Base-by-base conservation (phyloP, 345 rosid species). In the Lepidium aucheri region DNA sequence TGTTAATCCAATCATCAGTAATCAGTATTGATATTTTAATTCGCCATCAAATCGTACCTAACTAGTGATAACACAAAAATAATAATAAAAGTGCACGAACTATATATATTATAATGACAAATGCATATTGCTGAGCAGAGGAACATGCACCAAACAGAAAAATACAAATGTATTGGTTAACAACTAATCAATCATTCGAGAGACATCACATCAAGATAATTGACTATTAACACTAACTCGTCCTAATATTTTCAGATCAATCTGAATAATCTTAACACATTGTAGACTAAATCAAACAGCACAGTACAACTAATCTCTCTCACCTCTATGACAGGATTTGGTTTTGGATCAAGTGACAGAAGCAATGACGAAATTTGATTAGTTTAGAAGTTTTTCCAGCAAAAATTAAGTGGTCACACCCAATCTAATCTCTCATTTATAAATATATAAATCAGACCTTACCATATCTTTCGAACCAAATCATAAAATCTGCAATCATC, bases 311-410 rank as follows among this genome's bases (percentile, higher is more conserved):
- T 60, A 52, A 52, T 35, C 47, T 42, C 40, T 9, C 14, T 3
- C 10, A 66, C 12, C 36, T 45, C 47, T 4, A 46, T 7, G 24
- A 53, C 22, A 44, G 34, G 42, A 26, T 26, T 26, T 26, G 30
- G 5, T 49, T 34, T 39, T 30, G 28, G 12, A 26, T 40, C 17
- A 49, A 50, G 44, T 64, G 70, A 64, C 70, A 72, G 7, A 56
- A 49, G 76, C 76, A 72, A 24, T 64, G 66, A 72, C 34, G 76
- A 28, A 41, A 72, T 10, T 53, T 8, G 8, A 22, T 9, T 47
- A 47, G 73, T 24, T 54, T 36, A 36, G 10, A 57, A 36, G 58
- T 34, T 43, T 36, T 35, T 46, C 30, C 18, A 35, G 49, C 57
- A 6, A 36, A 16, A 46, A 18, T 30, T n/a, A 61, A 26, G 44